Evolutionary conservation across 805 yeast genomes (phyloP), one percentile per base, ranked within the genome.

Genomic region (Cyberlindnera galapagoensis): DNA sequence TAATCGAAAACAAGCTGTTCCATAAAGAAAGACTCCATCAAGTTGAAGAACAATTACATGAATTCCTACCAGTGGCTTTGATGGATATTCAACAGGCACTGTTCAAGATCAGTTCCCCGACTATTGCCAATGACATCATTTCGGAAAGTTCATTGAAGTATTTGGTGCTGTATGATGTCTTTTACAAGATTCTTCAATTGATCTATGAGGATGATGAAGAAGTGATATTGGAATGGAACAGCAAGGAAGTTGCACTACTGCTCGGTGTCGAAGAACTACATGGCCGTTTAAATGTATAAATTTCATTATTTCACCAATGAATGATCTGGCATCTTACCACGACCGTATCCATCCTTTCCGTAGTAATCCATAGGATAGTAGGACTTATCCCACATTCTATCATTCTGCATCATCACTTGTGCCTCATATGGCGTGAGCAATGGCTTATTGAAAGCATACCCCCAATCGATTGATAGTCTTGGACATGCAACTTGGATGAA

Each of bases 401-500:
- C 97, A 28, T 77, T 69, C 7, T 74, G 80, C 44, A 92, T 57
- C 69, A 87, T 71, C 5, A 88, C 95, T 85, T 84, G 86, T 0
- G 96, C 86, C 53, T 92, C 98, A 54, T 92, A 92, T 0, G 98
- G 98, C 0, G 98, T 90, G 36, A 92, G 60, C 26, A 92, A 61
- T 0, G 98, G 98, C 51, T 82, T 83, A 38, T 77, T 76, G 52
- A 92, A 92, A 0, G 98, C 98, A 56, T 92, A 92, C 0, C 98
- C 98, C 98, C 98, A 92, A 56, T 92, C 98, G 25, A 92, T 90
- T 2, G 95, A 85, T 28, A 92, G 62, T 49, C 98, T 67, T 0
- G 98, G 98, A 54, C 98, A 92, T 1, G 98, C 98, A 3, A 92
- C 95, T 58, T 92, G 98, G 10, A 92, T 83, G 67, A 92, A 92